These are phyloP conservation scores for Scheffersomyces insectosa DNA, from an alignment of 1,139 yeast species.

Conservation along the genomic window DNA sequence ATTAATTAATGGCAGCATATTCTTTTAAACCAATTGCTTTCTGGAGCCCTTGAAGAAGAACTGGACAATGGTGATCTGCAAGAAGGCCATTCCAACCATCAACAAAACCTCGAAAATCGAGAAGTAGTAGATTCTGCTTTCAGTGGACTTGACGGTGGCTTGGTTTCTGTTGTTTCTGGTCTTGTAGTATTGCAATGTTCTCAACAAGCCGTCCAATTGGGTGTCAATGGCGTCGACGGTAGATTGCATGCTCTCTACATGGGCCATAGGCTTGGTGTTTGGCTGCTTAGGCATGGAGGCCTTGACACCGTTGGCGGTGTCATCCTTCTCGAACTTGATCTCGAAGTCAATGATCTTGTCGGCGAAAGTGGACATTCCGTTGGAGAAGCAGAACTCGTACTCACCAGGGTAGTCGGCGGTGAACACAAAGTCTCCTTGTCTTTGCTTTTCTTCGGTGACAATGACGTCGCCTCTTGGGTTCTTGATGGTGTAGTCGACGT, in stretches of 20 bases:
- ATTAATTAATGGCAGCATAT: too few species aligned
- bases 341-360: slow-evolving; percentile 91
- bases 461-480: slow-evolving; percentile 66
- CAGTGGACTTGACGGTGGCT: slow-evolving; percentile 87
- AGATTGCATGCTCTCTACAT: slow-evolving; percentile 59
- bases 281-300: slow-evolving; percentile 69
- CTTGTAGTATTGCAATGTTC: slow-evolving; percentile 77
- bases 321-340: slow-evolving; percentile 59
- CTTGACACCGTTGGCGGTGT: slow-evolving; percentile 38
- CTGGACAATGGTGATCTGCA: slow-evolving; percentile 84
- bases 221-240: slow-evolving; percentile 65
- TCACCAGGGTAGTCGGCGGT: slow-evolving; percentile 74
- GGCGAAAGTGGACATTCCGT: slow-evolving; percentile 82
- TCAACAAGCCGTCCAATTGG: slow-evolving; percentile 64
- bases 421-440: slow-evolving; percentile 85
- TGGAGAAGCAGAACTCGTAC: slow-evolving; percentile 88
- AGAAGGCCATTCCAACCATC: slow-evolving; percentile 82
- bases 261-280: slow-evolving; percentile 56
- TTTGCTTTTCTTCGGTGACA: slow-evolving; percentile 61
- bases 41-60: slow-evolving; percentile 84
- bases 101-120: slow-evolving; percentile 77
- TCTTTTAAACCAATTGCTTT: slow-evolving; percentile 65
- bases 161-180: slow-evolving; percentile 93
- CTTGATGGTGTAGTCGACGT: slow-evolving; percentile 73
- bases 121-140: slow-evolving; percentile 81